These are phyloP conservation scores for Fusarium pilosicola DNA, from an alignment of 2,329 filamentous ascomycete species.

Conservation along the genomic window DNA sequence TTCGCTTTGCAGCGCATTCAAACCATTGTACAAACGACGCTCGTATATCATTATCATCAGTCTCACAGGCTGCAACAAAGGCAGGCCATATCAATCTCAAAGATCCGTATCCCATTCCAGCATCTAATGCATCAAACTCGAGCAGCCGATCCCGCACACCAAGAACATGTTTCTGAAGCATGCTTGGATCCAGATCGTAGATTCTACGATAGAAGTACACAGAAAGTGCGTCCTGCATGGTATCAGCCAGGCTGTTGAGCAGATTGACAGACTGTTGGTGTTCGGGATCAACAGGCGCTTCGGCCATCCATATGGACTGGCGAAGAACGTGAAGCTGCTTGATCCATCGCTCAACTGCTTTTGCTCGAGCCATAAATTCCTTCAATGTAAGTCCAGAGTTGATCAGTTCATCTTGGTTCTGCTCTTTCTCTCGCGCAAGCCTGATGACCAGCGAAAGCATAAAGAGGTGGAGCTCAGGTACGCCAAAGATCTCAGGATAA, in stretches of 20 bases:
- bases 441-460: conserved; percentile 29
- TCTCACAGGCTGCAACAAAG: conserved; percentile 23
- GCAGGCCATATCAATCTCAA: conserved; percentile 33
- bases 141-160: conserved; percentile 23
- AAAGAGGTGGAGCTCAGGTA: conserved; percentile 23
- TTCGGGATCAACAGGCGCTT: conserved; percentile 3
- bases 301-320: conserved; percentile 5
- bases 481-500: conserved; percentile 32
- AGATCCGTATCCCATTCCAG: conserved; percentile 22
- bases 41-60: background rate
- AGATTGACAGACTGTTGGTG: conserved; percentile 13
- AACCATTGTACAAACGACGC: conserved; percentile 19
- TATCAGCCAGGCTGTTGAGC: conserved; percentile 12
- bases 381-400: background rate
- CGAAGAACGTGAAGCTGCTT: conserved; percentile 18
- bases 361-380: conserved; percentile 22
- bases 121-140: conserved; percentile 21
- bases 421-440: conserved; percentile 16
- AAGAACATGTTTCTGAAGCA: conserved; percentile 24
- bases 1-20: background rate
- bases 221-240: conserved; percentile 28
- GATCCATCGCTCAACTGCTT: conserved; percentile 24
- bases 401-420: background rate
- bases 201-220: conserved; percentile 31
- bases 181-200: conserved; percentile 16